Evolutionary conservation across 805 yeast genomes (phyloP).

Genomic region (Sugiyamaella qingdaonensis): DNA sequence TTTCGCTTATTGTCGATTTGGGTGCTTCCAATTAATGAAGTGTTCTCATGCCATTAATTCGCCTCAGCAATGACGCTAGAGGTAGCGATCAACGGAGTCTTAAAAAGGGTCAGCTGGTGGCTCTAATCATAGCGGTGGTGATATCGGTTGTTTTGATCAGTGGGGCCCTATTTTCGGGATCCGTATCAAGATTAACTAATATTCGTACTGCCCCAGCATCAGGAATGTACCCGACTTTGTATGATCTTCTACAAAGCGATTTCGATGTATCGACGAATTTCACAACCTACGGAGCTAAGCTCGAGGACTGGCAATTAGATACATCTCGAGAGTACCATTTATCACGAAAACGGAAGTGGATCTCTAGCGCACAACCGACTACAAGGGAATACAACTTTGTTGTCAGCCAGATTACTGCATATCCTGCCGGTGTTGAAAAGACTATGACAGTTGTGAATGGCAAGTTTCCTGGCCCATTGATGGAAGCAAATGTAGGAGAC

Average conservation of each 20-base stretch:
- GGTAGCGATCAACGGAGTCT: neutral
- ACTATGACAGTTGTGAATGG: slow-evolving; percentile 40
- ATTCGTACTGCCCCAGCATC: neutral
- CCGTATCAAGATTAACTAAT: neutral
- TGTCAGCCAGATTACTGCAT: slow-evolving; percentile 19
- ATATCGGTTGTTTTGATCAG: neutral
- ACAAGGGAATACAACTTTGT: slow-evolving; percentile 23
- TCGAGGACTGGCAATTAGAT: slow-evolving; percentile 30
- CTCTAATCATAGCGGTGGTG: neutral
- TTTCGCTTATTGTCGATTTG: too few relatives aligned
- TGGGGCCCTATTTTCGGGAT: neutral
- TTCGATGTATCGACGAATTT: neutral
- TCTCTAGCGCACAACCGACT: slow-evolving; percentile 8
- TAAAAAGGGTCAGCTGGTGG: neutral
- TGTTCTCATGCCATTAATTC: too few relatives aligned
- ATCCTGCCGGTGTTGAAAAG: slow-evolving; percentile 29
- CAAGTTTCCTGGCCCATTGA: slow-evolving; percentile 48
- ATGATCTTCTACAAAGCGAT: slow-evolving; percentile 5
- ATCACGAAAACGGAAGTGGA: slow-evolving; percentile 17
- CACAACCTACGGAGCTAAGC: slow-evolving; percentile 17
- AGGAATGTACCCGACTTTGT: slow-evolving; percentile 2
- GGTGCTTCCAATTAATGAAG: too few relatives aligned
- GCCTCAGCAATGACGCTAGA: too few relatives aligned
- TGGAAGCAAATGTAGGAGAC: slow-evolving; percentile 40
- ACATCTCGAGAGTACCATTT: slow-evolving; percentile 26